Evolutionary conservation across 805 yeast genomes (phyloP), one percentile per base, ranked within the genome.

Genomic region (Lipomyces spencermartinsiae): DNA sequence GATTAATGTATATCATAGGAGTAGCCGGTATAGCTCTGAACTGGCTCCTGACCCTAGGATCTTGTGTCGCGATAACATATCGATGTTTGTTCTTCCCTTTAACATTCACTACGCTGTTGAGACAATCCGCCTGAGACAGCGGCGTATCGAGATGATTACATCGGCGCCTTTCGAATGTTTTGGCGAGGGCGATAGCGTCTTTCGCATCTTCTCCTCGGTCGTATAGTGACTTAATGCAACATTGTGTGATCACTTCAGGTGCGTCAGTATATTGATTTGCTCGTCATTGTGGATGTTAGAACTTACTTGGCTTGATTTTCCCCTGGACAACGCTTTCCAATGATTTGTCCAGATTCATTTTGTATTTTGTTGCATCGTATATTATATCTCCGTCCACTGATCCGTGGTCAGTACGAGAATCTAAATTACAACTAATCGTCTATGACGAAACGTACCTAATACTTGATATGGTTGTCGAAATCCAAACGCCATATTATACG

Each of bases 391-490:
- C 91, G 77, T 95, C 99, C 6, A 93, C 89, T 22, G 49, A 1
- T 25, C n/a, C 10, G 19, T 53, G 22, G 34, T 25, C 31, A 14
- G 25, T n/a, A 25, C 43, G 10, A 56, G 33, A 25, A 37, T 54
- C 60, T 5, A 16, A 22, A 19, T 8, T 7, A 39, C 22, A 14
- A 49, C 29, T 1, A 14, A n/a, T 14, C 29, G 16, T 49, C 35
- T 12, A 19, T 5, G 14, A 6, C n/a, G 16, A 16, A 3, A 22
- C 68, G 6, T 58, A 72, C 74, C 72, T 34, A 94, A 78, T 33
- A 92, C 89, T 80, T 95, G 99, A 74, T 90, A 93, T 1, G 99
- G 99, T 71, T 90, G 93, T 77, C 97, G 86, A 83, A 95, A 95
- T 74, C 91, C 91, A 85, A 94, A 95, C 6, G 97, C 85, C 77